Evolutionary conservation across 139 green algal species (phyloP), one percentile per base, ranked within the genome.

Genomic region (Monoraphidium neglectum): DNA sequence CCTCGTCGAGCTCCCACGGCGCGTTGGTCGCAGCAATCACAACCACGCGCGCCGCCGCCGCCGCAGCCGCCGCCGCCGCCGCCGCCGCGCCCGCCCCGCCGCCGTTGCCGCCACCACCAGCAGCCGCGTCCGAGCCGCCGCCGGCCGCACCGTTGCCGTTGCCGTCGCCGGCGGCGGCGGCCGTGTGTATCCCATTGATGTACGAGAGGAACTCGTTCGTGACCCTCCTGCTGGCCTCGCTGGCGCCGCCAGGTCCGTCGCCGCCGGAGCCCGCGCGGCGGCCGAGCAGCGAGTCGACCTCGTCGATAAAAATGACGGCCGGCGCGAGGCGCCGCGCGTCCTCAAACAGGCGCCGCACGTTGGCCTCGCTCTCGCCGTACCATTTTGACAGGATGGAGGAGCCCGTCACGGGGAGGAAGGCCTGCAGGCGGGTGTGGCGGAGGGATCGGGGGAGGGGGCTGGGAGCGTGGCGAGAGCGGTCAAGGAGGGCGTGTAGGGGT

Each of bases 1-100:
- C 84, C 76, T 89, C 84, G 60, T 89, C 84, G 30, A 89, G 62
- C 57, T 89, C 84, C 77, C 80, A 83, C 24, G 84, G 84, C 24
- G 61, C 59, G 54, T 89, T 89, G 40, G 84, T 89, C 21, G 84
- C 84, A 18, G 77, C 84, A 70, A 89, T 89, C 5, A 89, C 71
- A 10, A 83, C 71, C 6, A 89, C 68, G 3, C 80, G 68, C 32
- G 53, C 37, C 28, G 13, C 47, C 24, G n/a, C 54, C 36, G 21
- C 30, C 18, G 32, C 28, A 32, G 3, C 35, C 35, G 32, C 68
- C 53, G 51, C 65, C 26, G 35, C 47, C 33, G 18, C 63, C 36
- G 26, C 26, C 24, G 43, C 43, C 12, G 43, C 43, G 8, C 43
- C 43, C 43, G 8, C 43, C 43, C 43, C 43, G 43, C 12, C 43